Conservation (phyloP, 192 early-diverging fungal genomes). For the Rhizoclosmatium globosum region DNA sequence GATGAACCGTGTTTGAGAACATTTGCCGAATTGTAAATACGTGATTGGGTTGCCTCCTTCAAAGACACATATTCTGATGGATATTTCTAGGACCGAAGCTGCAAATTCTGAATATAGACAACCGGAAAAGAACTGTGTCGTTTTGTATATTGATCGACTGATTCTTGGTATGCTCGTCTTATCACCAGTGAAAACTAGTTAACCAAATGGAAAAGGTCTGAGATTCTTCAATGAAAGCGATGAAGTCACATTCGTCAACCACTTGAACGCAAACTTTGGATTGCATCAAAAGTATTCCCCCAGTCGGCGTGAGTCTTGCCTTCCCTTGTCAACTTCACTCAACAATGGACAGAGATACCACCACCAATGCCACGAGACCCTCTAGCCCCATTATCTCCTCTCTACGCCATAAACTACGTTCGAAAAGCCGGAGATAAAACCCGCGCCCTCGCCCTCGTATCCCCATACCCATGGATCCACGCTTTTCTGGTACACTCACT, state of each 20-base stretch:
- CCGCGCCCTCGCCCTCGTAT: constrained; percentile 1
- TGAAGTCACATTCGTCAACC: constrained; percentile 21
- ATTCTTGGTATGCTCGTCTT: constrained; percentile 10
- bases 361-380: constrained; percentile 18
- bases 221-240: constrained; percentile 20
- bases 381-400: neutral
- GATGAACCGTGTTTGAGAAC: constrained; percentile 10
- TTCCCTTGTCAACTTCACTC: neutral
- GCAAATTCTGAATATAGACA: constrained; percentile 13
- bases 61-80: neutral
- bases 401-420: constrained; percentile 1
- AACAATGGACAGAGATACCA: neutral
- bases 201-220: neutral
- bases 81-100: neutral
- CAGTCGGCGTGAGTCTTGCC: neutral
- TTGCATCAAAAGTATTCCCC: constrained; percentile 4
- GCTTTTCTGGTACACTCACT: constrained; percentile 23
- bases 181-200: neutral
- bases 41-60: neutral
- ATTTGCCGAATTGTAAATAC: constrained; percentile 23
- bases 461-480: constrained; percentile 1
- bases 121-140: constrained; percentile 25
- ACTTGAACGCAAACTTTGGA: constrained; percentile 3
- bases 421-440: neutral
- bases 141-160: constrained; percentile 4